Evolutionary conservation across 805 yeast species (phyloP).

Genomic region (Pichia exigua): DNA sequence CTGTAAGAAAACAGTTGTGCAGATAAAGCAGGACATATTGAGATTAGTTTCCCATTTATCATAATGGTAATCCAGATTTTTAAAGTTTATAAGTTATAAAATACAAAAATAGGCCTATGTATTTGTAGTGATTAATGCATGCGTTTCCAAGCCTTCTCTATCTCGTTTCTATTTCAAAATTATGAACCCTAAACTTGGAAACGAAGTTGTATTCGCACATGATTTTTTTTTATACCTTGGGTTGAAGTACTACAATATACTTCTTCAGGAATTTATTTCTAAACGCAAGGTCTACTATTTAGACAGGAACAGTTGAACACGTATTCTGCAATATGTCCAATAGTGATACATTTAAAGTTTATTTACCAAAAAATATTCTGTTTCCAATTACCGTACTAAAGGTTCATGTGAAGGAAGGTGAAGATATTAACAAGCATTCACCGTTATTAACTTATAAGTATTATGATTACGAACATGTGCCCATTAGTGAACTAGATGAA

Average conservation of each 20-base stretch:
- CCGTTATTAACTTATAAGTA: constrained; percentile 56
- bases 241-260: neutral
- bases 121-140: too few relatives aligned
- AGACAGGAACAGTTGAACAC: neutral
- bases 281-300: neutral
- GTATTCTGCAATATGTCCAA: neutral
- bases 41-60: too few relatives aligned
- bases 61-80: too few relatives aligned
- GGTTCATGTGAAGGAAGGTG: constrained; percentile 38
- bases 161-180: too few relatives aligned
- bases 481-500: constrained; percentile 35
- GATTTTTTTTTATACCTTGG: neutral
- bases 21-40: too few relatives aligned
- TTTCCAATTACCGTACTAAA: constrained; percentile 61
- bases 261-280: neutral
- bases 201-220: neutral
- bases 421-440: constrained; percentile 40
- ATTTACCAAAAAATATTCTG: constrained; percentile 54
- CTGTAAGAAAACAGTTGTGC: neutral
- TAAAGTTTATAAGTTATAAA: too few relatives aligned
- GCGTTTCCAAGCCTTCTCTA: too few relatives aligned
- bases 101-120: neutral
- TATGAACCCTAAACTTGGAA: neutral
- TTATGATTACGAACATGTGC: constrained; percentile 56
- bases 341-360: constrained; percentile 36